Conservation (phyloP, 2,329 filamentous ascomycete species). For the Penicillium sp. region DNA sequence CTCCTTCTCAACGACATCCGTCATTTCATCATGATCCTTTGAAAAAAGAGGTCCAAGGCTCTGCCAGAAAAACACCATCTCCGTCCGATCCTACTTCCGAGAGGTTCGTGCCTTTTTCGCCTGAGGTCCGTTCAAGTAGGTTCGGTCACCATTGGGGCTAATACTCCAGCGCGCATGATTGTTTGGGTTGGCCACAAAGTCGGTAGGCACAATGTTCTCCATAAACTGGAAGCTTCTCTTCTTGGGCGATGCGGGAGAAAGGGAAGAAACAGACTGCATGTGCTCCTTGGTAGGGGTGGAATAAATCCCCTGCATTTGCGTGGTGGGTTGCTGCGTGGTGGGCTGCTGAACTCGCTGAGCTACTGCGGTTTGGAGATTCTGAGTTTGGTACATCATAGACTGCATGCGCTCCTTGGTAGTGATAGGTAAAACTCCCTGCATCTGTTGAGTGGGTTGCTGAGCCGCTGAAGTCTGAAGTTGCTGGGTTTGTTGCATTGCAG, state of each 20-base stretch:
- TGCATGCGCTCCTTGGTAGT: neutral
- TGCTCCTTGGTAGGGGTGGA: neutral
- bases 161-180: constrained; percentile 26
- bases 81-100: neutral
- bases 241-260: neutral
- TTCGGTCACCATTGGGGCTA: constrained; percentile 12
- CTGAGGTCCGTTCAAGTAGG: constrained; percentile 23
- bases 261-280: neutral
- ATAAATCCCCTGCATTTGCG: neutral
- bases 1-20: neutral
- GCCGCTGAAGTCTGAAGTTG: neutral
- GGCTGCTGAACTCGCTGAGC: neutral
- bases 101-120: constrained; percentile 3
- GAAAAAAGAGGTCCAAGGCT: neutral
- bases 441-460: neutral
- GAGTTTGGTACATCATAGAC: neutral
- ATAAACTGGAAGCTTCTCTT: constrained; percentile 17
- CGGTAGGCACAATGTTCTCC: constrained; percentile 14
- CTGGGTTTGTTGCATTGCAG: neutral
- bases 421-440: too few species aligned
- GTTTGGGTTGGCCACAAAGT: constrained; percentile 27
- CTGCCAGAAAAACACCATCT: neutral
- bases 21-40: neutral
- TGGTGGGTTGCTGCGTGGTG: neutral
- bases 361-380: neutral